Base-by-base conservation (phyloP, 148 eudicot genomes). In the Heliamphora exappendiculata region DNA sequence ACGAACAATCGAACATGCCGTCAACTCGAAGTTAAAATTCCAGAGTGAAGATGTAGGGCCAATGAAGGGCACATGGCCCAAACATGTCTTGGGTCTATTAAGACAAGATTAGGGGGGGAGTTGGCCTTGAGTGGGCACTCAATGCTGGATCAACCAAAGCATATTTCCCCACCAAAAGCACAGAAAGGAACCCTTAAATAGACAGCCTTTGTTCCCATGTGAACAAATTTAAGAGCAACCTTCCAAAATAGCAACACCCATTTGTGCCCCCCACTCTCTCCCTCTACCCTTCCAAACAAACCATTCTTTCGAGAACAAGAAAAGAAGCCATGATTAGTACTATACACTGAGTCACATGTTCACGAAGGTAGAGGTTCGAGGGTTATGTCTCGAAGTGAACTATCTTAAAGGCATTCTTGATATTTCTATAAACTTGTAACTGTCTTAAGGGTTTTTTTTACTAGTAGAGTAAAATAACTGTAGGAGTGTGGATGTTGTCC, bases 51-150 rank as follows among this genome's bases (percentile, higher is more conserved):
- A 22, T 44, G 81, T 81, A 71, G 89, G 85, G 50, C 83, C 84
- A 70, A 75, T 73, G 78, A 80, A 85, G 82, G 74, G 78, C 84
- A 82, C 69, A 79, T 86, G 84, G 86, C 67, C 85, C 84, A 88
- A 82, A 67, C 67, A 73, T 87, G 93, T 86, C 84, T 80, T 81
- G 84, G 88, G 79, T 68, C 37, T 87, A 89, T 86, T 89, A 78
- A 51, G 93, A 89, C 93, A 87, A 80, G 84, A 85, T 84, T 87
- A 84, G 75, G 80, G 67, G 67, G 67, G 76, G 71, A 74, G 67
- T 26, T 73, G 73, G 53, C 79, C 72, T 78, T 75, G 78, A 36
- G 81, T 80, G 88, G 89, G 78, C 50, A 79, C 78, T 78, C 78
- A 57, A 59, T 82, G 90, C 81, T 82, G 86, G 89, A 83, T 80